phyloP scores from a whole-genome alignment of 495 filamentous ascomycete genomes.

The Aspergillus biplanus region DNA sequence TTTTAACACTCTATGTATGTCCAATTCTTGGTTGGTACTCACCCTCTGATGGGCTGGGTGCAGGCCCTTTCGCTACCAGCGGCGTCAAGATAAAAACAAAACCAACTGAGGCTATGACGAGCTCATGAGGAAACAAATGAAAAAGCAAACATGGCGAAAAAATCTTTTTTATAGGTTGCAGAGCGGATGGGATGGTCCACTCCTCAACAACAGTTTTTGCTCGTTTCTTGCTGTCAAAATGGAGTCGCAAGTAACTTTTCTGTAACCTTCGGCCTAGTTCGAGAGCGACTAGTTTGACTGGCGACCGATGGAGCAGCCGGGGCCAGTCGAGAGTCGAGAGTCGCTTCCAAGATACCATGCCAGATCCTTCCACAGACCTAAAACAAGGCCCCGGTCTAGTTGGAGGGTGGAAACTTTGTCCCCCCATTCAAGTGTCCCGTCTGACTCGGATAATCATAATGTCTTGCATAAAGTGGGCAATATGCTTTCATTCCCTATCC shows the following conservation, averaged over 20 bases:
- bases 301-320: background rate
- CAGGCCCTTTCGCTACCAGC: background rate
- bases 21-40: background rate
- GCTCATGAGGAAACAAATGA: background rate
- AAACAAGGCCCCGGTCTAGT: slow-evolving; percentile 21
- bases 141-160: background rate
- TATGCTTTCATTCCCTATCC: slow-evolving; percentile 12
- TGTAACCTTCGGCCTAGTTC: slow-evolving; percentile 8
- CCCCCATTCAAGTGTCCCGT: slow-evolving; percentile 8
- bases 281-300: slow-evolving; percentile 6
- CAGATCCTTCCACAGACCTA: slow-evolving; percentile 9
- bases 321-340: background rate
- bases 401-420: slow-evolving; percentile 14
- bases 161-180: background rate
- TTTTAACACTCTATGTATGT: no score
- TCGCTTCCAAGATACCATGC: slow-evolving; percentile 6
- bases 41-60: background rate
- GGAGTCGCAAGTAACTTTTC: slow-evolving; percentile 6
- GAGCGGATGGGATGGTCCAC: background rate
- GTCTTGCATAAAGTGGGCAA: slow-evolving; percentile 28
- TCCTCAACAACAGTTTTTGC: background rate
- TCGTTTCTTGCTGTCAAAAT: slow-evolving; percentile 1
- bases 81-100: background rate
- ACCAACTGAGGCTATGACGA: background rate
- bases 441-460: slow-evolving; percentile 23